These are phyloP conservation scores for Prunus mume DNA, from an alignment of 306 rosid genomes.

Conservation along the genomic window DNA sequence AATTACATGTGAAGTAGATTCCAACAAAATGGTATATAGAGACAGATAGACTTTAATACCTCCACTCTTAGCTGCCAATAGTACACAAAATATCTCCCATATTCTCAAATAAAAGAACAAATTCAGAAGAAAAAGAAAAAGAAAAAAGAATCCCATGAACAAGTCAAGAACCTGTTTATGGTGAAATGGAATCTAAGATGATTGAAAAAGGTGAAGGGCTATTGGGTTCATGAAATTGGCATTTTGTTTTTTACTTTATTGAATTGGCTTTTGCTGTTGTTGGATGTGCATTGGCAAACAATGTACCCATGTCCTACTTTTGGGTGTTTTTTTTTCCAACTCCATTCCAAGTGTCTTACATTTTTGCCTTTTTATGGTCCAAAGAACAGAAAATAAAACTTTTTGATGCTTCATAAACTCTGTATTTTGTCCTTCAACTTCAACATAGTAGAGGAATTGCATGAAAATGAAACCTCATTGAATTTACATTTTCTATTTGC, in stretches of 20 bases:
- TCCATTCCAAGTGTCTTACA: conserved; percentile 5
- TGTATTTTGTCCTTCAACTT: conserved; percentile 19
- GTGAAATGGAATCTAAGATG: conserved; percentile 3
- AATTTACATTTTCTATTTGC: not conserved
- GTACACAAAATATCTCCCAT: no score
- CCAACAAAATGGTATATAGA: not conserved
- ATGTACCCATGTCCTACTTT: not conserved
- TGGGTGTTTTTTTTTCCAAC: not conserved
- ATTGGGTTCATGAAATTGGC: conserved; percentile 7
- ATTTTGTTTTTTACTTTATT: conserved; percentile 5
- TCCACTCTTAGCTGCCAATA: not conserved
- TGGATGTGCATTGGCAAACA: conserved; percentile 8
- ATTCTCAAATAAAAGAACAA: no score
- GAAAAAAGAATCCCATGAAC: no score
- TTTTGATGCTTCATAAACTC: not conserved
- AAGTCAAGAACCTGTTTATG: not conserved
- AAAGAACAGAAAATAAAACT: conserved; percentile 1
- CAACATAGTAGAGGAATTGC: conserved; percentile 1
- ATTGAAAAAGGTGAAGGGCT: conserved; percentile 7
- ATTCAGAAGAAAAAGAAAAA: no score
- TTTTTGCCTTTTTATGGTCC: conserved; percentile 2
- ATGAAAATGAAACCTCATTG: no score
- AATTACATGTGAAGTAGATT: conserved; percentile 4
- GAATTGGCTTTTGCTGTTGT: conserved; percentile 12
- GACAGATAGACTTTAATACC: not conserved